These are phyloP conservation scores for Cupressus sempervirens DNA, from an alignment of 75 land plant species.

Conservation along the genomic window DNA sequence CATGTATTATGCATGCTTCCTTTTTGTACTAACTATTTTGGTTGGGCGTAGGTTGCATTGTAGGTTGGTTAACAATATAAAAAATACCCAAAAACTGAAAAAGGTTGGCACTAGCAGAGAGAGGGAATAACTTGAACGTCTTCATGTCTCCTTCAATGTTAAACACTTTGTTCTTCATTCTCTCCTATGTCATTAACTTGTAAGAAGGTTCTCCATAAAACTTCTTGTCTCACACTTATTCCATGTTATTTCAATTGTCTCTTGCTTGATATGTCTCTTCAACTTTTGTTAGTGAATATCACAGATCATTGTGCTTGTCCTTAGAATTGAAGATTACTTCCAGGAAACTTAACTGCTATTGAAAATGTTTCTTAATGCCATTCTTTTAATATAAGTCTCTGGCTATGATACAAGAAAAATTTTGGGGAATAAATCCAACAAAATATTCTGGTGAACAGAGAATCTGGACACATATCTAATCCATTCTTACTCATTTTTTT, in stretches of 20 bases:
- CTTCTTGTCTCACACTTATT: too few relatives aligned
- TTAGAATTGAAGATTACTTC: too few relatives aligned
- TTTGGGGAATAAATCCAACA: slow-evolving; percentile 1
- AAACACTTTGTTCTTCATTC: too few relatives aligned
- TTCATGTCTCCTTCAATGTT: too few relatives aligned
- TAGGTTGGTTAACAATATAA: not conserved
- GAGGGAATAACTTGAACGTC: not conserved
- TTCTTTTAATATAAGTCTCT: not conserved
- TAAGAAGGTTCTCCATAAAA: too few relatives aligned
- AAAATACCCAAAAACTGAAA: not conserved
- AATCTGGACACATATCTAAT: not conserved
- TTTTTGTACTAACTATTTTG: not conserved
- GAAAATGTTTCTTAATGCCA: not conserved
- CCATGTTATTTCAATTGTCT: too few relatives aligned
- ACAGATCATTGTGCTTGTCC: too few relatives aligned
- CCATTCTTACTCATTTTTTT: not conserved
- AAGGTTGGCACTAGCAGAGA: not conserved
- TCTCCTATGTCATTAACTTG: too few relatives aligned
- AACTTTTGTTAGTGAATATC: too few relatives aligned
- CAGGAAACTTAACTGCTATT: not conserved
- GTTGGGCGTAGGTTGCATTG: not conserved
- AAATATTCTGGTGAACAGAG: not conserved
- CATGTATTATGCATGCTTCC: not conserved
- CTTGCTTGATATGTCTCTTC: too few relatives aligned
- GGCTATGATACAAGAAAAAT: not conserved